Percentiles rank a stretch among this genome's conserved stretches.
Evolutionary conservation across 352 stramenopile species (phyloP).

Genomic region (Phytophthora megakarya): DNA sequence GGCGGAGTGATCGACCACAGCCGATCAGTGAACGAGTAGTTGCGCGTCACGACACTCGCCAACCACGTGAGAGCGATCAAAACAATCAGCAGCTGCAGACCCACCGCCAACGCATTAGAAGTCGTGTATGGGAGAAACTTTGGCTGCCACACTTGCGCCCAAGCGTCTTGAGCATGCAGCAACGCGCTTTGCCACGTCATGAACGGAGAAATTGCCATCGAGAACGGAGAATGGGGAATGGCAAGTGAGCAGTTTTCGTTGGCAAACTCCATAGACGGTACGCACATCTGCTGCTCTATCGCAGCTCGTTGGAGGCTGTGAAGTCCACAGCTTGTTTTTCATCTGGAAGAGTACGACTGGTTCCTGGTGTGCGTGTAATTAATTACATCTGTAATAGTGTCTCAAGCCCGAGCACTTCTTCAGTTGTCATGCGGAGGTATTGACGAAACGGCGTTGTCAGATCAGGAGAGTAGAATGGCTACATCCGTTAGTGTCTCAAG

Average conservation of each 20-base stretch:
- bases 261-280: conserved; percentile 14
- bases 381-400: no score
- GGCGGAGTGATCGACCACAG: conserved; percentile 91
- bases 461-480: no score
- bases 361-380: no score
- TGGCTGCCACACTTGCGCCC: conserved; percentile 35
- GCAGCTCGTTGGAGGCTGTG: no score
- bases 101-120: conserved; percentile 45
- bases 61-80: conserved; percentile 59
- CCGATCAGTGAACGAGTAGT: conserved; percentile 93
- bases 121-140: conserved; percentile 47
- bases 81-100: conserved; percentile 51
- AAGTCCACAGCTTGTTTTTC: no score
- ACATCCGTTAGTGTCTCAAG: no score
- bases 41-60: conserved; percentile 75
- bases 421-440: neutral
- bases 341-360: no score
- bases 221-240: conserved; percentile 11
- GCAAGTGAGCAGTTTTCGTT: conserved; percentile 4
- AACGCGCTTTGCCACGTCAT: conserved; percentile 36
- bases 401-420: no score
- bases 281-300: conserved; percentile 10
- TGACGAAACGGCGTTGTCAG: no score
- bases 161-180: conserved; percentile 40
- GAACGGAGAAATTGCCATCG: conserved; percentile 29